Evolutionary conservation across 495 filamentous ascomycete species (phyloP).

Genomic region (Arthonia radiata): DNA sequence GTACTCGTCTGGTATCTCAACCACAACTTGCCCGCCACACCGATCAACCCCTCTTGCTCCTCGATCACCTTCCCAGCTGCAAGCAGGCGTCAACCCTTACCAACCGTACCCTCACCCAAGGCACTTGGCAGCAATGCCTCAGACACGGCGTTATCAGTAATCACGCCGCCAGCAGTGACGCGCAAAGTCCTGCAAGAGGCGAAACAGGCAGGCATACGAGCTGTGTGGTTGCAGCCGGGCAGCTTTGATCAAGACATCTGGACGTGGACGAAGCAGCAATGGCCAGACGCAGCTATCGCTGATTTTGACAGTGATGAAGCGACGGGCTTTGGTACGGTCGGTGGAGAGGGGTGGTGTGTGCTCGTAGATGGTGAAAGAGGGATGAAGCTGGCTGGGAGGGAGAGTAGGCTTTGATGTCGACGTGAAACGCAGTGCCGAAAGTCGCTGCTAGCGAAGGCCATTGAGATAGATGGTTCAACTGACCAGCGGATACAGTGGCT

Average conservation of each 20-base stretch:
- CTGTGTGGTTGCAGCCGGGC: conserved; percentile 84
- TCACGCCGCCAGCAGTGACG: conserved; percentile 65
- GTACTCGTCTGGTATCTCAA: conserved; percentile 75
- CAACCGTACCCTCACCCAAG: conserved; percentile 38
- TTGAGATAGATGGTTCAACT: too few relatives aligned
- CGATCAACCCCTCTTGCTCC: conserved; percentile 51
- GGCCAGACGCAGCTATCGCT: conserved; percentile 36
- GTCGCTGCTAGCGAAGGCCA: too few relatives aligned
- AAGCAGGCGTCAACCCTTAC: conserved; percentile 13
- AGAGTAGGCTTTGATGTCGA: too few relatives aligned
- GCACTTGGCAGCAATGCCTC: conserved; percentile 35
- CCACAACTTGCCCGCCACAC: conserved; percentile 50
- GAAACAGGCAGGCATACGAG: conserved; percentile 46
- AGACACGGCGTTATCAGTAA: conserved; percentile 57
- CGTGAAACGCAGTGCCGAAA: too few relatives aligned
- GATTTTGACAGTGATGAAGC: conserved; percentile 30
- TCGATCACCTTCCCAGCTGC: conserved; percentile 25
- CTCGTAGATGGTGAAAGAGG: conserved; percentile 66
- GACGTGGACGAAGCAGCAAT: conserved; percentile 35
- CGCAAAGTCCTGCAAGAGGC: conserved; percentile 49
- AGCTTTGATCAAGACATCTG: conserved; percentile 54
- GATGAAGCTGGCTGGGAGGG: conserved; percentile 31
- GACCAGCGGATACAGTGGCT: too few relatives aligned
- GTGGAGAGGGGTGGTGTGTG: conserved; percentile 71
- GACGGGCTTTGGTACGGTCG: too few relatives aligned